Percentiles rank a stretch among this genome's conserved stretches.
These are phyloP conservation scores for Phylloporus sp. DNA, from an alignment of 768 basidiomycete species.

Conservation along the genomic window DNA sequence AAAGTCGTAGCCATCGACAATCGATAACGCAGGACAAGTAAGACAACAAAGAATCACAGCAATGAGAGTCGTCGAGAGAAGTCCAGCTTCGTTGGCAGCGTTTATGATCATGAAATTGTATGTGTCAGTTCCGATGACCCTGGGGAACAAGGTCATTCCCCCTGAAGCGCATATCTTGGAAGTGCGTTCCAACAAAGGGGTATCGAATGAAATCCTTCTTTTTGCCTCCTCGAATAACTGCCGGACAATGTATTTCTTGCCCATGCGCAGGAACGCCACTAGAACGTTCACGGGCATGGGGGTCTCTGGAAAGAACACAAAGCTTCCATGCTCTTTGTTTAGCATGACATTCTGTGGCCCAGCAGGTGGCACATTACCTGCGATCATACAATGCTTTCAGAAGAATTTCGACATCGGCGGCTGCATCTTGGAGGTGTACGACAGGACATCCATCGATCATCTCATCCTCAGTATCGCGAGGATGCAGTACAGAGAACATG, in stretches of 20 bases:
- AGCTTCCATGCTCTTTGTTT: too few species aligned
- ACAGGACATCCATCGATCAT: conserved; percentile 24
- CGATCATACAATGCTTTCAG: conserved; percentile 24
- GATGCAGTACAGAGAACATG: conserved; percentile 14
- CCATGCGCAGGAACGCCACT: conserved; percentile 21
- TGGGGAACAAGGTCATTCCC: conserved; percentile 23
- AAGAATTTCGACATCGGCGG: conserved; percentile 23
- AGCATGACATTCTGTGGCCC: not conserved
- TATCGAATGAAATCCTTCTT: conserved; percentile 19
- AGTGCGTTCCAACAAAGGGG: too few species aligned
- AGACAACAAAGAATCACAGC: conserved; percentile 24
- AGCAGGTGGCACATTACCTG: conserved; percentile 14
- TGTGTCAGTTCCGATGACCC: conserved; percentile 21
- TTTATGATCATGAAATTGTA: conserved; percentile 25
- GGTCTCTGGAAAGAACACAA: conserved; percentile 13
- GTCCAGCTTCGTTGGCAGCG: conserved; percentile 19
- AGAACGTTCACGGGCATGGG: conserved; percentile 22
- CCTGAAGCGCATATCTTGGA: too few species aligned
- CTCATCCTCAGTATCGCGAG: conserved; percentile 7
- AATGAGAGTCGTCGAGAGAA: conserved; percentile 21
- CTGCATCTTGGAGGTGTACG: conserved; percentile 15
- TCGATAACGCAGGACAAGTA: conserved; percentile 14
- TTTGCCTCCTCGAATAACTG: conserved; percentile 22
- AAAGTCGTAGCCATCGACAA: conserved; percentile 23
- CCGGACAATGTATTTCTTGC: conserved; percentile 23